phyloP scores from a whole-genome alignment of 345 rosid genomes.

The Moricandia arvensis region DNA sequence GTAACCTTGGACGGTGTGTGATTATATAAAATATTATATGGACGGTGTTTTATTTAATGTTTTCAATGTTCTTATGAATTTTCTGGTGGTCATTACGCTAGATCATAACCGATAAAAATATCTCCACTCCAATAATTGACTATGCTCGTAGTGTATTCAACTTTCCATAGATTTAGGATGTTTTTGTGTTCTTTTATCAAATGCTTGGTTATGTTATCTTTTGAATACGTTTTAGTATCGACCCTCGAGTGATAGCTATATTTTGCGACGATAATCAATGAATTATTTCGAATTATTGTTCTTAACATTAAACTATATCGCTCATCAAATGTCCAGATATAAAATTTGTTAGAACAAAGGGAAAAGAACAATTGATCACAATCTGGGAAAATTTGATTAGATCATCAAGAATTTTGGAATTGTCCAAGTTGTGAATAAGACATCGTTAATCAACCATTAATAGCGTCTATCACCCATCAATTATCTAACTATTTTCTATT shows the following conservation, averaged over 20 bases:
- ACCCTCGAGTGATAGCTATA: background rate
- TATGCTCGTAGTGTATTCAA: background rate
- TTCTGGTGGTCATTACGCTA: constrained; percentile 5
- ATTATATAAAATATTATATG: constrained; percentile 11
- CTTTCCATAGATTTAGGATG: background rate
- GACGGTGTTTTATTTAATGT: constrained; percentile 24
- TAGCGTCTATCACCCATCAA: background rate
- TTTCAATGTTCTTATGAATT: constrained; percentile 4
- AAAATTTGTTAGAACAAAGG: background rate
- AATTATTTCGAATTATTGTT: background rate
- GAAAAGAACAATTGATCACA: background rate
- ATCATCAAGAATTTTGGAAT: background rate
- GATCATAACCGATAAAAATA: background rate
- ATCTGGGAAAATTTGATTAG: background rate
- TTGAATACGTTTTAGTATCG: background rate
- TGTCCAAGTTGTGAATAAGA: background rate
- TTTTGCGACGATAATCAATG: background rate
- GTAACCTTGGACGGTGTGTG: constrained; percentile 32
- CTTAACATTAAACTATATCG: background rate
- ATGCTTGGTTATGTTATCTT: background rate
- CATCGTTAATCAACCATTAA: constrained; percentile 4
- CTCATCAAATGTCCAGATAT: background rate
- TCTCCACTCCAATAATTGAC: constrained; percentile 5
- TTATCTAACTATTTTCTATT: background rate
- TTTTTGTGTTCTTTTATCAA: background rate